A percentile compares a stretch with the other conserved stretches of the same genome.
These are phyloP conservation scores for Solanum sejunctum DNA, from an alignment of 257 asterid species.

Conservation along the genomic window DNA sequence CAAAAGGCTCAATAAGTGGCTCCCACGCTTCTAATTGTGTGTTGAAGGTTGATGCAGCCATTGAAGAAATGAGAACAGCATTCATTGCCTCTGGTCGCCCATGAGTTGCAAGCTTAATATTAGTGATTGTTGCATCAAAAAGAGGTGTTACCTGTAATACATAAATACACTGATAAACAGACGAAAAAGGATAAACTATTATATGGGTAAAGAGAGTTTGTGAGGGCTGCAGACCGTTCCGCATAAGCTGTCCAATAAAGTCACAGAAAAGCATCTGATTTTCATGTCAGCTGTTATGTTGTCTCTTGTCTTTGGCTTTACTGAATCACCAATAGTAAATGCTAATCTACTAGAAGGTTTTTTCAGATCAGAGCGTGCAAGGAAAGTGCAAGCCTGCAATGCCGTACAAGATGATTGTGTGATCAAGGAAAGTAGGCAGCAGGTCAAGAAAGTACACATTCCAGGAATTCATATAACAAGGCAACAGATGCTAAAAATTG, in stretches of 20 bases:
- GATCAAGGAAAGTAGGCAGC: constrained; percentile 2
- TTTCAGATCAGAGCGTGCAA: constrained; percentile 84
- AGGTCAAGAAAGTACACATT: not conserved
- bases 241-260: constrained; percentile 84
- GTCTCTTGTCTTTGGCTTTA: constrained; percentile 86
- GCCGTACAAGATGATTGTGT: constrained; percentile 3
- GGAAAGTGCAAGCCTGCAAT: constrained; percentile 89
- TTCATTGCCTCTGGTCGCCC: constrained; percentile 83
- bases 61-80: constrained; percentile 77
- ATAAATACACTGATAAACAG: constrained; percentile 7
- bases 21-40: constrained; percentile 94
- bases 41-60: constrained; percentile 93
- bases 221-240: constrained; percentile 63
- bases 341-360: constrained; percentile 82
- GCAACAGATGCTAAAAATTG: not conserved
- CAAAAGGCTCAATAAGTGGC: constrained; percentile 96
- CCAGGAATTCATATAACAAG: not conserved
- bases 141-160: constrained; percentile 82
- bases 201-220: not conserved
- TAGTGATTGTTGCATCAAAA: constrained; percentile 88
- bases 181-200: constrained; percentile 4
- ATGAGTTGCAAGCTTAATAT: constrained; percentile 92
- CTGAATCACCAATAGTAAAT: constrained; percentile 76
- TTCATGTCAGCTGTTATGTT: constrained; percentile 91
- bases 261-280: constrained; percentile 77